Evolutionary conservation across 2,329 filamentous ascomycete genomes (phyloP).

Genomic region (Penicillium sp.): DNA sequence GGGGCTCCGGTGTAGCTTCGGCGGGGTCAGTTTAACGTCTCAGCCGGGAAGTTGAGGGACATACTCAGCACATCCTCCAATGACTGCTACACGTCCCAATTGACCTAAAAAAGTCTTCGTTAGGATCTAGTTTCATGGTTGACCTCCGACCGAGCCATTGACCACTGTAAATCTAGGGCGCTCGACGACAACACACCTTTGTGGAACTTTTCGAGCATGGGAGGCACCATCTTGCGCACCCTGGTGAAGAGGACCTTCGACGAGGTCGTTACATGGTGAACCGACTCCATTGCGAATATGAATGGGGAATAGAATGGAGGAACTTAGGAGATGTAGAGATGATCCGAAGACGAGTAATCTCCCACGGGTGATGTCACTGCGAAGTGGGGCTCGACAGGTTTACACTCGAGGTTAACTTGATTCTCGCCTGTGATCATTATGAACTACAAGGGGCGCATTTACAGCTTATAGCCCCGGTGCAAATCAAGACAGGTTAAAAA

Average conservation of each 20-base stretch:
- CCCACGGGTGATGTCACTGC: constrained; percentile 35
- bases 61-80: constrained; percentile 85
- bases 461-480: too few species aligned
- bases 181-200: constrained; percentile 64
- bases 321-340: background rate
- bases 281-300: constrained; percentile 30
- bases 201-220: constrained; percentile 92
- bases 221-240: constrained; percentile 86
- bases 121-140: background rate
- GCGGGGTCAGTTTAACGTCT: constrained; percentile 7
- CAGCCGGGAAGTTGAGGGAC: constrained; percentile 4
- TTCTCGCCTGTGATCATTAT: background rate
- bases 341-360: constrained; percentile 6
- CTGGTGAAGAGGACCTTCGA: constrained; percentile 75
- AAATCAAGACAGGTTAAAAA: background rate
- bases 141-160: background rate
- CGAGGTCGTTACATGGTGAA: constrained; percentile 57
- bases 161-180: background rate
- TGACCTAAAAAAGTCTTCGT: constrained; percentile 62
- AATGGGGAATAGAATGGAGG: background rate
- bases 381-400: constrained; percentile 27
- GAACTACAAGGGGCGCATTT: too few species aligned
- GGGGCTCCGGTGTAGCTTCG: constrained; percentile 83
- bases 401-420: background rate
- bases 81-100: constrained; percentile 85